These are phyloP conservation scores for Botrytis byssoidea DNA, from an alignment of 2,329 filamentous ascomycete genomes.

Conservation along the genomic window DNA sequence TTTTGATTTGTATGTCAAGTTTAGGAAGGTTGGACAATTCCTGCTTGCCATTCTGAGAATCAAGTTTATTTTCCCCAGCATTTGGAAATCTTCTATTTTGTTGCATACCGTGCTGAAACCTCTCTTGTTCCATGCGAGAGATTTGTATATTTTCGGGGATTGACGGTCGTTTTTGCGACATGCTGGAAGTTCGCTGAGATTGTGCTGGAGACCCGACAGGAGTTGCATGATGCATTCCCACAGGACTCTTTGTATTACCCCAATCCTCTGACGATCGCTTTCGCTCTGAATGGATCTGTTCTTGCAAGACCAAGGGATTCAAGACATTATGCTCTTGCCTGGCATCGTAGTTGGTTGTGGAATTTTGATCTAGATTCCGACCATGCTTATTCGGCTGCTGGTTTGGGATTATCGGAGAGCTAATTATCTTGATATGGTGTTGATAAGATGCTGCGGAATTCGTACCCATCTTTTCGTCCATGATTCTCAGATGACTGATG, in stretches of 20 bases:
- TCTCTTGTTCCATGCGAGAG: background rate
- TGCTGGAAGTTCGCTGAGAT: background rate
- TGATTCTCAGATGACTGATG: background rate
- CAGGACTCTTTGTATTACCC: background rate
- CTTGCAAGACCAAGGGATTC: background rate
- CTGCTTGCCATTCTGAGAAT: background rate
- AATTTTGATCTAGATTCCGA: background rate
- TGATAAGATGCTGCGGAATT: background rate
- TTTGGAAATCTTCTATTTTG: background rate
- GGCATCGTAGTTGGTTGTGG: background rate
- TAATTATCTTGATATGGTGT: background rate
- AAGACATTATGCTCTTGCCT: background rate
- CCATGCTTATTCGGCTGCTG: background rate
- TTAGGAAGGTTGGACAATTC: background rate
- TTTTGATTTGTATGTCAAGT: background rate
- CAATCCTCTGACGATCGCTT: background rate
- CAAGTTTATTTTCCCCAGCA: background rate
- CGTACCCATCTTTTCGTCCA: slow-evolving; percentile 3
- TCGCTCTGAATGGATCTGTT: background rate
- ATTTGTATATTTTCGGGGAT: background rate
- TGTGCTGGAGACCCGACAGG: background rate
- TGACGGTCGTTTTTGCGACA: background rate
- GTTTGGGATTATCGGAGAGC: background rate
- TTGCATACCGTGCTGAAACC: background rate
- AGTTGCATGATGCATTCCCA: background rate